These are phyloP conservation scores for Recurvomyces mirabilis DNA, from an alignment of 495 filamentous ascomycete genomes.

Conservation along the genomic window DNA sequence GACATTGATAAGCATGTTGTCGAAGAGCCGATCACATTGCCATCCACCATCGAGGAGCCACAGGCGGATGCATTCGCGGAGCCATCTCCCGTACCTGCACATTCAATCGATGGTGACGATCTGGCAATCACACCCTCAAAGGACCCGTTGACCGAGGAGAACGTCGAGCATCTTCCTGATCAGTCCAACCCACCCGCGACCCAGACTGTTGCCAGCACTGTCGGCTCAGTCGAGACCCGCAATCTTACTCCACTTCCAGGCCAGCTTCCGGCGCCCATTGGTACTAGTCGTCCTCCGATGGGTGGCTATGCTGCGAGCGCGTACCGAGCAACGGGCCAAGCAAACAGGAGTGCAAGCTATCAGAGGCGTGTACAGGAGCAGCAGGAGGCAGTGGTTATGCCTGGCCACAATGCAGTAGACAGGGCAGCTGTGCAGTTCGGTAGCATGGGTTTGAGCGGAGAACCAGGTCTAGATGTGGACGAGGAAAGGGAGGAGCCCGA, in stretches of 20 bases:
- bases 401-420: constrained; percentile 92
- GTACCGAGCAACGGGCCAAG: constrained; percentile 55
- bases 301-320: constrained; percentile 64
- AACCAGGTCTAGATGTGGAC: constrained; percentile 65
- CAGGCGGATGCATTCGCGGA: constrained; percentile 26
- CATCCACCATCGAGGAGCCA: constrained; percentile 11
- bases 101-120: constrained; percentile 2
- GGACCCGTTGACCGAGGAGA: constrained; percentile 77
- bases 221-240: constrained; percentile 67
- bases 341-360: constrained; percentile 57
- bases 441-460: constrained; percentile 80
- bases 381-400: constrained; percentile 96
- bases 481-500: constrained; percentile 90
- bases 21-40: not conserved
- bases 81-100: not conserved
- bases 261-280: constrained; percentile 43
- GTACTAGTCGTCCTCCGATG: constrained; percentile 40
- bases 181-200: constrained; percentile 60
- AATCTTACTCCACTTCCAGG: constrained; percentile 48
- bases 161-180: constrained; percentile 82
- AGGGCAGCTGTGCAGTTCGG: constrained; percentile 94
- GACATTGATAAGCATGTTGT: not conserved
- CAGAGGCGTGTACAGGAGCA: constrained; percentile 82
- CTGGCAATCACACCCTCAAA: constrained; percentile 49
- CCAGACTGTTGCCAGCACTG: constrained; percentile 83